Percentiles rank a stretch among this genome's conserved stretches.
Evolutionary conservation across 495 filamentous ascomycete genomes (phyloP).

Genomic region (Neurospora intermedia): DNA sequence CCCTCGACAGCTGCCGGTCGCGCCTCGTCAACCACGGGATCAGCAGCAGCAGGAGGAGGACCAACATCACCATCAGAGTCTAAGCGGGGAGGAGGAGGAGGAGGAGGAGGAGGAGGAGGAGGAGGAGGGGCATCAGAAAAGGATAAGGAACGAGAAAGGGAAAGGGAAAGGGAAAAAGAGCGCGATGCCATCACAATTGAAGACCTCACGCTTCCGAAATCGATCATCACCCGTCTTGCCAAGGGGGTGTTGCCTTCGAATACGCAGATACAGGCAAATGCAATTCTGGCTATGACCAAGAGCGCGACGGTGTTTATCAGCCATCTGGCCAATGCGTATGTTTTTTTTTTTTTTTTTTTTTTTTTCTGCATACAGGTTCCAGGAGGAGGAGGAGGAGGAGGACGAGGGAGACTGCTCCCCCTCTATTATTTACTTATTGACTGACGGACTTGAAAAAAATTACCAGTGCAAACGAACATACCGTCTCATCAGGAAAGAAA

Average conservation of each 20-base stretch:
- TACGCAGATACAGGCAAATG: constrained; percentile 89
- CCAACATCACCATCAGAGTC: constrained; percentile 6
- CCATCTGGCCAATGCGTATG: constrained; percentile 76
- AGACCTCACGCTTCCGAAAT: constrained; percentile 87
- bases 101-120: neutral
- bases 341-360: constrained; percentile 6
- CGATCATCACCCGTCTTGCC: constrained; percentile 84
- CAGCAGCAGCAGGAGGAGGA: constrained; percentile 9
- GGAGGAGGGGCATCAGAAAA: constrained; percentile 7
- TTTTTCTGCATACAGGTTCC: neutral
- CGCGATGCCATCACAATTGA: constrained; percentile 32
- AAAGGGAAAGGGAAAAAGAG: constrained; percentile 18
- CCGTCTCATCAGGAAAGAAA: constrained; percentile 56
- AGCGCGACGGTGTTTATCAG: constrained; percentile 90
- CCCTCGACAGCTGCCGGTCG: neutral
- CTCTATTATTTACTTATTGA: no score
- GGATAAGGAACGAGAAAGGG: constrained; percentile 17
- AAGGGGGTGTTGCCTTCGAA: constrained; percentile 96
- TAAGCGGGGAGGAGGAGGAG: constrained; percentile 4
- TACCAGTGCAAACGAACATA: constrained; percentile 66
- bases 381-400: no score
- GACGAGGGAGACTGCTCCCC: neutral
- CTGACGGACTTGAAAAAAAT: neutral
- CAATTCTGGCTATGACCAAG: constrained; percentile 82
- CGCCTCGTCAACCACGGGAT: neutral